Conservation (phyloP, 768 basidiomycete genomes). For the Piloderma croceum region DNA sequence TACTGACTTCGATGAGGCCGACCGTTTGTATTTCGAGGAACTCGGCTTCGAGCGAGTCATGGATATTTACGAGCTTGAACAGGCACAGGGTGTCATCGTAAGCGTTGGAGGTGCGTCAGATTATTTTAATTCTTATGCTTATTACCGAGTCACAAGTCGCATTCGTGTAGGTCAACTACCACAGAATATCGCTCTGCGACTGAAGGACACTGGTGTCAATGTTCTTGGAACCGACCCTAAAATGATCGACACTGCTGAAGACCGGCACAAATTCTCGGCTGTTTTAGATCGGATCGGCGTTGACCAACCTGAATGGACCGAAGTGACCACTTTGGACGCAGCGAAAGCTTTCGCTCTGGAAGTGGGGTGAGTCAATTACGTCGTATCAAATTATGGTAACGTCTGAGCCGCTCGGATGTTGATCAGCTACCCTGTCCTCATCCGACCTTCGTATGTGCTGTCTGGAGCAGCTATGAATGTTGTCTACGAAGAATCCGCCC, state of each 20-base stretch:
- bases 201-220: conserved; percentile 85
- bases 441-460: conserved; percentile 96
- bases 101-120: conserved; percentile 79
- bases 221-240: conserved; percentile 95
- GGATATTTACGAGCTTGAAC: conserved; percentile 98
- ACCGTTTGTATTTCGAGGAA: conserved; percentile 97
- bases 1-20: conserved; percentile 99
- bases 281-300: conserved; percentile 92
- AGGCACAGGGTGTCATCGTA: conserved; percentile 89
- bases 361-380: conserved; percentile 57
- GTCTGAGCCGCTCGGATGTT: too few relatives aligned
- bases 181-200: conserved; percentile 95
- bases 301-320: conserved; percentile 95
- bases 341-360: conserved; percentile 87
- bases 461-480: conserved; percentile 99
- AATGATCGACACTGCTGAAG: conserved; percentile 95
- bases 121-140: conserved; percentile 2
- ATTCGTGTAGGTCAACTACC: conserved; percentile 76
- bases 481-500: conserved; percentile 81
- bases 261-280: conserved; percentile 98
- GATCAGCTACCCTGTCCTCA: conserved; percentile 87
- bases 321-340: conserved; percentile 80
- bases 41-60: conserved; percentile 97
- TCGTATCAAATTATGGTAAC: neutral
- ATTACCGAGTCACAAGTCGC: conserved; percentile 5